A percentile compares a stretch with the other conserved stretches of the same genome.
phyloP scores from a whole-genome alignment of 2,329 filamentous ascomycete genomes.

The Cladobotryum mycophilum region DNA sequence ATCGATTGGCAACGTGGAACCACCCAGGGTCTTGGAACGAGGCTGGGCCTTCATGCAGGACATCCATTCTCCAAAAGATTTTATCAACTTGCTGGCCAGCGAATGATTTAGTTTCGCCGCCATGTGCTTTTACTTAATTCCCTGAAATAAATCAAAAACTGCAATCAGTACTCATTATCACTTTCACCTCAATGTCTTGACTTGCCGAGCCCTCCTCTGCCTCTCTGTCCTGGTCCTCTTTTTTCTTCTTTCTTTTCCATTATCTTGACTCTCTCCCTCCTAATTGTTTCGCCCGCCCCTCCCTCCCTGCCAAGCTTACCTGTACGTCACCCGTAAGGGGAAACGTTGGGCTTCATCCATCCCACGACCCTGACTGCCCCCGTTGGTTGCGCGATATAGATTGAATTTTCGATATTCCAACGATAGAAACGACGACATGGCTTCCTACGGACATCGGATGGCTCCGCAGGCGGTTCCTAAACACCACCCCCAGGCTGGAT shows the following conservation, averaged over 20 bases:
- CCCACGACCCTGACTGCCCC: background rate
- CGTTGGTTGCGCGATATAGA: background rate
- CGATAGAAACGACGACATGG: constrained; percentile 21
- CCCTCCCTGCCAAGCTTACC: constrained; percentile 7
- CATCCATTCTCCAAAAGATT: background rate
- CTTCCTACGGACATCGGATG: constrained; percentile 31
- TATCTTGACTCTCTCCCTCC: background rate
- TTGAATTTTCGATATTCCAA: background rate
- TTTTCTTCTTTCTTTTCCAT: background rate
- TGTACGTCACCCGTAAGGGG: constrained; percentile 8
- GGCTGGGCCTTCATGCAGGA: constrained; percentile 5
- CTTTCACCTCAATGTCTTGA: constrained; percentile 8
- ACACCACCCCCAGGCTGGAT: constrained; percentile 36
- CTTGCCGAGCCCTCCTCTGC: background rate
- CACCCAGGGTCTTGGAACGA: constrained; percentile 3
- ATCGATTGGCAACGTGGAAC: constrained; percentile 3
- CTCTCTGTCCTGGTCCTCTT: constrained; percentile 2
- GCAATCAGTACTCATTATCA: background rate
- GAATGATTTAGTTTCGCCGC: background rate
- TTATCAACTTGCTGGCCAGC: constrained; percentile 1
- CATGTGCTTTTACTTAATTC: background rate
- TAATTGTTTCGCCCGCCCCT: constrained; percentile 2
- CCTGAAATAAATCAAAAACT: background rate
- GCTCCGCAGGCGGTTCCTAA: constrained; percentile 21
- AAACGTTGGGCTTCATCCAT: constrained; percentile 5